Percentiles rank a stretch among this genome's conserved stretches.
Evolutionary conservation across 1,284 basidiomycete species (phyloP).

Genomic region (Wolfiporia cocos): DNA sequence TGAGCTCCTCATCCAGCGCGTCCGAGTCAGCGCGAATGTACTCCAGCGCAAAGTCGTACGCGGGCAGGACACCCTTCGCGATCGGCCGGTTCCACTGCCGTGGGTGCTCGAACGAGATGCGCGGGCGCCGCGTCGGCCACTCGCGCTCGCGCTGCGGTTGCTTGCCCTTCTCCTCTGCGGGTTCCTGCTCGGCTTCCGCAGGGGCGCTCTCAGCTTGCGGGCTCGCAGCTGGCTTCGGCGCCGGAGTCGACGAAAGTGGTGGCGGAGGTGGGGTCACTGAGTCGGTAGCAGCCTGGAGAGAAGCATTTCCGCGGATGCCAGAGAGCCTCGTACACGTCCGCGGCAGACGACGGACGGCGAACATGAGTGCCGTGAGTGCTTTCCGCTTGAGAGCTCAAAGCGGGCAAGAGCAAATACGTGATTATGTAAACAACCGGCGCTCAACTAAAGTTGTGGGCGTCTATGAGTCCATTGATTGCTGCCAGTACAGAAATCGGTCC

Average conservation of each 20-base stretch:
- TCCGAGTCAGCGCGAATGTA: conserved; percentile 50
- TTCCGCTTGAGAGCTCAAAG: not conserved
- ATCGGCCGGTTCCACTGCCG: conserved; percentile 67
- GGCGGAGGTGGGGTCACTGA: conserved; percentile 12
- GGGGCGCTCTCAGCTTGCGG: conserved; percentile 2
- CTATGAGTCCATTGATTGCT: too few species aligned
- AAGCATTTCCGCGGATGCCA: conserved; percentile 24
- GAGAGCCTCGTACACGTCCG: conserved; percentile 16
- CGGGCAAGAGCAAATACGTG: too few species aligned
- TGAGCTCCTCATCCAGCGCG: conserved; percentile 40
- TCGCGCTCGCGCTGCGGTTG: conserved; percentile 11
- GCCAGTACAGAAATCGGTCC: not conserved
- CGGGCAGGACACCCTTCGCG: conserved; percentile 62
- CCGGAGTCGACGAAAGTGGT: conserved; percentile 8
- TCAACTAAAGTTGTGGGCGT: too few species aligned
- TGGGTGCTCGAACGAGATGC: conserved; percentile 43
- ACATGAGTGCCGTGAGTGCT: conserved; percentile 16
- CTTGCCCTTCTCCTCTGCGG: conserved; percentile 9
- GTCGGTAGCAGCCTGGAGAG: conserved; percentile 14
- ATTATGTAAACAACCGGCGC: conserved; percentile 1
- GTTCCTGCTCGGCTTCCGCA: not conserved
- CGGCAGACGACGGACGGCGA: conserved; percentile 22
- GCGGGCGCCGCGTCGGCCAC: conserved; percentile 31
- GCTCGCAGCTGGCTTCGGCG: conserved; percentile 12
- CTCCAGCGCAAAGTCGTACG: conserved; percentile 77